phyloP scores from a whole-genome alignment of 1,284 basidiomycete genomes.

The Pisolithus thermaeus region DNA sequence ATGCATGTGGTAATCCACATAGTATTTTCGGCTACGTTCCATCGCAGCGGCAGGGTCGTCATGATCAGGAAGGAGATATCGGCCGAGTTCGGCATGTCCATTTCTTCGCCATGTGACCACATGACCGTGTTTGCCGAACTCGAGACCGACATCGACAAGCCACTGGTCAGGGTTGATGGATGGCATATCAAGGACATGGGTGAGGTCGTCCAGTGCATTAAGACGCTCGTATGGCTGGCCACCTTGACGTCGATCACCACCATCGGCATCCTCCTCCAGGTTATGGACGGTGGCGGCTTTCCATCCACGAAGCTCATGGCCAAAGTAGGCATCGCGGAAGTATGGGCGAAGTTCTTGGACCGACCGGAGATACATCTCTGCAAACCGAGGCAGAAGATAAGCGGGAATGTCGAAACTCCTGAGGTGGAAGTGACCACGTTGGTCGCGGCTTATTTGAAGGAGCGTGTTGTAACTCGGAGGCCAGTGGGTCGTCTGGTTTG shows the following conservation, averaged over 20 bases:
- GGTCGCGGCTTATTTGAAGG: not conserved
- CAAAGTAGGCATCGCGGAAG: conserved; percentile 11
- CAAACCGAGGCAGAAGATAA: conserved; percentile 1
- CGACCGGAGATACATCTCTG: not conserved
- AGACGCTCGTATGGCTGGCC: not conserved
- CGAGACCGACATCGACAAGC: conserved; percentile 1
- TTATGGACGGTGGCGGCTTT: conserved; percentile 5
- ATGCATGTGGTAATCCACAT: no score
- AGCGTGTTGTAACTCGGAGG: not conserved
- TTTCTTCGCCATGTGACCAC: conserved; percentile 3
- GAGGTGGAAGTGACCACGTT: not conserved
- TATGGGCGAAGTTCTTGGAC: not conserved
- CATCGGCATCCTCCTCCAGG: not conserved
- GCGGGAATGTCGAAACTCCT: no score
- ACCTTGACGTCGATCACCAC: no score
- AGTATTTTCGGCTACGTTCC: no score
- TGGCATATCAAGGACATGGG: not conserved
- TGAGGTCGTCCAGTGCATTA: not conserved
- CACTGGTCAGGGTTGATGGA: not conserved
- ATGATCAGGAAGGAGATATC: no score
- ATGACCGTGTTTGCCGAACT: not conserved
- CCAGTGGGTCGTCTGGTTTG: conserved; percentile 9
- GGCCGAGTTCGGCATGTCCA: no score
- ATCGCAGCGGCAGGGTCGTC: no score
- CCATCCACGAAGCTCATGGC: conserved; percentile 11